Conservation (phyloP, 352 stramenopile genomes). For the Discostella stelligera region DNA sequence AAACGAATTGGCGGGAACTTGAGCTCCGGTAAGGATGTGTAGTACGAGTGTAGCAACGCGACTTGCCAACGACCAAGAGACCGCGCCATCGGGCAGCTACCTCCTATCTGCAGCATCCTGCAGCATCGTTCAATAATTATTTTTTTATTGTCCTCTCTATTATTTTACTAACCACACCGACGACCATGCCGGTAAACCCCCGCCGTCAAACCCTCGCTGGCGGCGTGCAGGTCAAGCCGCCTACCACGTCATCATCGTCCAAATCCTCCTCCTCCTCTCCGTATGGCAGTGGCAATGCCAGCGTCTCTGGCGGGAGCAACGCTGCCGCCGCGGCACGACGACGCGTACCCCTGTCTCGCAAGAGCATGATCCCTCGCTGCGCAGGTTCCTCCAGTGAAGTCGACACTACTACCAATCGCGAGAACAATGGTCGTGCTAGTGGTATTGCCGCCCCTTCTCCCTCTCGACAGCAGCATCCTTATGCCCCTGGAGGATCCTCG, state of each 20-base stretch:
- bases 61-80: too few species aligned
- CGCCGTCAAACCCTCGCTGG: conserved; percentile 45
- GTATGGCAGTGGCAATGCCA: background rate
- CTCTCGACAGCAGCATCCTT: background rate
- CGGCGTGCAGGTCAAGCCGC: conserved; percentile 18
- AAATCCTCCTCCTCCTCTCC: conserved; percentile 1
- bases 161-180: too few species aligned
- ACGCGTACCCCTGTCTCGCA: conserved; percentile 28
- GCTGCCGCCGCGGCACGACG: background rate
- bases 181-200: conserved; percentile 29
- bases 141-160: too few species aligned
- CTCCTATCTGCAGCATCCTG: too few species aligned
- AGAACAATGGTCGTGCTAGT: conserved; percentile 22
- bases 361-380: conserved; percentile 45
- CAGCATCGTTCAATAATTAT: too few species aligned
- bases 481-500: background rate
- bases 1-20: too few species aligned
- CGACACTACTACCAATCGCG: conserved; percentile 2
- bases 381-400: background rate
- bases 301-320: conserved; percentile 3
- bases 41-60: too few species aligned
- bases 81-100: too few species aligned
- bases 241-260: conserved; percentile 5
- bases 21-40: too few species aligned
- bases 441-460: conserved; percentile 17